Percentiles rank a stretch among this genome's conserved stretches.
Evolutionary conservation across 176 grass and related monocot species (phyloP).

Genomic region (Triticum timopheevii): DNA sequence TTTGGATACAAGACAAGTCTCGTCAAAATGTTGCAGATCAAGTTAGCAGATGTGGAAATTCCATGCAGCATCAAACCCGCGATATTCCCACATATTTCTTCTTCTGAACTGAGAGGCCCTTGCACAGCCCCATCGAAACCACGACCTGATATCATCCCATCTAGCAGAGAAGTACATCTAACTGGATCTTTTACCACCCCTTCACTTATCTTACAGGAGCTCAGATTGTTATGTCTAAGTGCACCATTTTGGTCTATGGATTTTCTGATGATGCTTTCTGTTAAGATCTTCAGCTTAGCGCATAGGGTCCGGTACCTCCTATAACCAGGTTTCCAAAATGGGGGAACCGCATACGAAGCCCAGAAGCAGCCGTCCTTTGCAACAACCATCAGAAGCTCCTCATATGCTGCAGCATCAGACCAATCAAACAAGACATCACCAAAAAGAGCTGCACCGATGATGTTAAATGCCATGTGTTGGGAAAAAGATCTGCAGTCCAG

Average conservation of each 20-base stretch:
- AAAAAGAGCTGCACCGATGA: conserved; percentile 68
- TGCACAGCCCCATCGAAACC: conserved; percentile 34
- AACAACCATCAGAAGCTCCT: conserved; percentile 78
- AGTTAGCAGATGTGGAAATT: conserved; percentile 64
- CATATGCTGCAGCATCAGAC: conserved; percentile 61
- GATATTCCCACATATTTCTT: conserved; percentile 81
- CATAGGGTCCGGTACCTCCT: conserved; percentile 65
- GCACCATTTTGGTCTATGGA: conserved; percentile 31
- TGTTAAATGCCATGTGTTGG: conserved; percentile 71
- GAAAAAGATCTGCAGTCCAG: conserved; percentile 64
- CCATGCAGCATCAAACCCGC: conserved; percentile 94
- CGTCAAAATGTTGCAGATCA: conserved; percentile 72
- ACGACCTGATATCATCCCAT: conserved; percentile 27
- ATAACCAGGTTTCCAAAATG: conserved; percentile 85
- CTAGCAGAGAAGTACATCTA: conserved; percentile 26
- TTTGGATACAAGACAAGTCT: conserved; percentile 55
- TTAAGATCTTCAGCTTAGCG: conserved; percentile 60
- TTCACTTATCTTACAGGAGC: conserved; percentile 32
- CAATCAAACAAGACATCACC: conserved; percentile 81
- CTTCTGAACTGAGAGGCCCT: conserved; percentile 45
- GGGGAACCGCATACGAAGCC: conserved; percentile 75
- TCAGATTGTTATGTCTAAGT: conserved; percentile 26
- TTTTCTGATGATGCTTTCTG: conserved; percentile 51
- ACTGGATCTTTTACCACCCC: conserved; percentile 10
- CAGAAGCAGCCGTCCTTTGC: conserved; percentile 88